phyloP scores from a whole-genome alignment of 2,329 filamentous ascomycete genomes.

The Ophiostoma angusticollis region DNA sequence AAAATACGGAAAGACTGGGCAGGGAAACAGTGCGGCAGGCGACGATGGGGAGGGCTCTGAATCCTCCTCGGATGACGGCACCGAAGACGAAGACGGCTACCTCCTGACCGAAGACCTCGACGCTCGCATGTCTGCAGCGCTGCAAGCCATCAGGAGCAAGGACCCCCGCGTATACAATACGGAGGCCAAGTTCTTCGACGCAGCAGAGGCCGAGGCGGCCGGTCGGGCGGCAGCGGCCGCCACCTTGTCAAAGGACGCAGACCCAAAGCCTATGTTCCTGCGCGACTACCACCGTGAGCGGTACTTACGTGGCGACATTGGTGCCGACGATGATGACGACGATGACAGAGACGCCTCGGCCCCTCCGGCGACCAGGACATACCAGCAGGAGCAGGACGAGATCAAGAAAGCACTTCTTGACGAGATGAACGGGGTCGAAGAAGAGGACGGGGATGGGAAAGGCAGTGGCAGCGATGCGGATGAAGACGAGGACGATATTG shows the following conservation, averaged over 20 bases:
- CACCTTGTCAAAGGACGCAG: slow-evolving; percentile 37
- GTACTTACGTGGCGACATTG: slow-evolving; percentile 57
- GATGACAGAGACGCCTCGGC: slow-evolving; percentile 24
- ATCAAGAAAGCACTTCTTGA: slow-evolving; percentile 66
- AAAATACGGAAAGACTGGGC: slow-evolving; percentile 50
- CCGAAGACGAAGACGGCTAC: slow-evolving; percentile 83
- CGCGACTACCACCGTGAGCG: slow-evolving; percentile 85
- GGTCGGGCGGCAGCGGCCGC: slow-evolving; percentile 16
- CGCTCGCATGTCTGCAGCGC: slow-evolving; percentile 71
- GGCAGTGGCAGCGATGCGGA: slow-evolving; percentile 34
- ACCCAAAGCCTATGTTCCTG: slow-evolving; percentile 74
- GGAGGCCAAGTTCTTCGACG: slow-evolving; percentile 60
- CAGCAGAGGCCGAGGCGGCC: slow-evolving; percentile 41
- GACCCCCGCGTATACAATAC: slow-evolving; percentile 85
- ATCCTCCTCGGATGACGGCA: slow-evolving; percentile 54
- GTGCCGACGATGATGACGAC: slow-evolving; percentile 45
- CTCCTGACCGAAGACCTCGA: slow-evolving; percentile 78
- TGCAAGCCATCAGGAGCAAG: slow-evolving; percentile 78
- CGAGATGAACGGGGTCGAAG: slow-evolving; percentile 57
- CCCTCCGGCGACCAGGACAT: slow-evolving; percentile 46
- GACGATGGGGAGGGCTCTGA: slow-evolving; percentile 44
- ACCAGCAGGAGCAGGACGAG: slow-evolving; percentile 76
- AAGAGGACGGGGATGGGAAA: slow-evolving; percentile 43
- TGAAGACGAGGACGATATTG: slow-evolving; percentile 54
- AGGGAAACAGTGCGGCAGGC: slow-evolving; percentile 24